Evolutionary conservation across 306 rosid genomes (phyloP), one percentile per base, ranked within the genome.

Genomic region (Trichosanthes truncata): DNA sequence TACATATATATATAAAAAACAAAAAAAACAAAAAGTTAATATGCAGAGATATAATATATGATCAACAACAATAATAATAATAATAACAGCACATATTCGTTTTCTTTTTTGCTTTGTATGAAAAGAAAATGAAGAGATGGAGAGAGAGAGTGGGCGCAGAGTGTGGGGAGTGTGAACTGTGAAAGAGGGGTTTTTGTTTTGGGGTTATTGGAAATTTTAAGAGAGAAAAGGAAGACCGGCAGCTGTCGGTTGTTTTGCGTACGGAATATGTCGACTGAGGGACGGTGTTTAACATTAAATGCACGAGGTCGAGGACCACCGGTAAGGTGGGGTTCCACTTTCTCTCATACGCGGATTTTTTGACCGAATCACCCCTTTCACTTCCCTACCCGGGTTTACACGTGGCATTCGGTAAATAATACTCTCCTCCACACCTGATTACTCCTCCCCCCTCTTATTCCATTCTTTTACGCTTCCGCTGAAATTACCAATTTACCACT

Each of bases 191-290:
- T 57, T 57, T 8, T 56, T 7, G 38, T 46, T 46, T 46, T 13
- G 59, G 46, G 72, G 72, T 26, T 35, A 7, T 2, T 1, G 1
- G 20, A 13, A 25, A 46, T 41, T 41, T 68, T 6, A 40, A 35
- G 25, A n/a, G 33, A 40, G 45, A 66, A 7, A 26, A 69, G 53
- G 77, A 46, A 5, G 41, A 72, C 77, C 77, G 77, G 41, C 77
- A 45, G 40, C 13, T 72, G 56, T 72, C 57, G 38, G 77, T 72
- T 46, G 77, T 25, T 72, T 14, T 13, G 40, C 6, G 77, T 72
- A 72, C 77, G 77, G 77, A 46, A 72, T 46, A 21, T 69, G 76
- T 72, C 38, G 77, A 43, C 57, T 72, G 59, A 14, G 38, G 23
- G 59, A 46, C 59, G 57, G 57, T 46, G 57, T 25, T 41, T 68